These are phyloP conservation scores for Neurospora cerealis DNA, from an alignment of 495 filamentous ascomycete genomes.

Conservation along the genomic window DNA sequence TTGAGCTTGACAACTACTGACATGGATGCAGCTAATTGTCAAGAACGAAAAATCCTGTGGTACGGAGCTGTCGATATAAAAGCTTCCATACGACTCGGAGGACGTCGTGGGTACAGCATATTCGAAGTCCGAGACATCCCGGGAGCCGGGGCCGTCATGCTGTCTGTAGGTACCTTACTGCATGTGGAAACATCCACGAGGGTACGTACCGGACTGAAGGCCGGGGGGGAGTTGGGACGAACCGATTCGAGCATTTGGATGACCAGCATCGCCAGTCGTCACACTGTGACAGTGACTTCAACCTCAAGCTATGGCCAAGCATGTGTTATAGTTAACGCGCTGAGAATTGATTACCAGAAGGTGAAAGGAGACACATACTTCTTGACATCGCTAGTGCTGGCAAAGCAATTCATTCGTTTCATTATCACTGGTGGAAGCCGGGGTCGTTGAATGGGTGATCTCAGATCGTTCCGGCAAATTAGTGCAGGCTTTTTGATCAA, in stretches of 20 bases:
- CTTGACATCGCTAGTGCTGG: neutral
- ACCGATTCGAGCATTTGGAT: neutral
- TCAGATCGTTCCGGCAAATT: neutral
- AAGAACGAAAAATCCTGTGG: neutral
- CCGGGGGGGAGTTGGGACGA: neutral
- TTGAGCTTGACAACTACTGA: neutral
- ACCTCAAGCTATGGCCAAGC: neutral
- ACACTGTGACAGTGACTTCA: neutral
- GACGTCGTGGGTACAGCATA: neutral
- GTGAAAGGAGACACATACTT: neutral
- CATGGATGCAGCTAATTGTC: neutral
- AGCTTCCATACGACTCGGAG: neutral
- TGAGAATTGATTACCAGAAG: neutral
- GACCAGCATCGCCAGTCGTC: neutral
- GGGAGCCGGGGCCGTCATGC: neutral
- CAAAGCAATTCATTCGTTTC: neutral
- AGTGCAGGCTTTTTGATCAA: neutral
- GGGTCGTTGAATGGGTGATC: neutral
- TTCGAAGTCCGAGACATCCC: neutral
- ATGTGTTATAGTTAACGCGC: neutral
- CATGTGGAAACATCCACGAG: neutral
- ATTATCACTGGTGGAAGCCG: neutral
- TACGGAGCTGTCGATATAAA: neutral
- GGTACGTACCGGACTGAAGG: neutral
- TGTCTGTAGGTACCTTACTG: neutral